Conservation (phyloP, 495 filamentous ascomycete genomes). For the Trypethelium eluteriae region DNA sequence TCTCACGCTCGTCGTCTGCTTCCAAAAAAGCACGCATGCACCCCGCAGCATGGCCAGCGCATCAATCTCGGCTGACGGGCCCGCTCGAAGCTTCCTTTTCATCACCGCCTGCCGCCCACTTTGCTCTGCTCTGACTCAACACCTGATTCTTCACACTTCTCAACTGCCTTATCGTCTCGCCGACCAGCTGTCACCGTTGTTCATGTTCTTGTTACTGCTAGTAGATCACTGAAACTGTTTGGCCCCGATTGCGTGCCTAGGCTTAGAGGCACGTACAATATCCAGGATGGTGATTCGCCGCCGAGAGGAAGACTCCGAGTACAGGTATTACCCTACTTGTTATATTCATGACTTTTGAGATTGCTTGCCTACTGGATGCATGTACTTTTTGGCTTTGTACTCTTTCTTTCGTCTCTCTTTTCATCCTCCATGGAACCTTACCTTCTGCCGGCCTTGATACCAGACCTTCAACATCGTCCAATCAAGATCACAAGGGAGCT, state of each 20-base stretch:
- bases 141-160: neutral
- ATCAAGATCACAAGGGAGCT: neutral
- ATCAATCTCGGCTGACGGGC: neutral
- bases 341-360: constrained; percentile 5
- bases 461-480: neutral
- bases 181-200: neutral
- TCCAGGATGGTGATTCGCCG: constrained; percentile 10
- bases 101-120: neutral
- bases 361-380: neutral
- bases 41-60: neutral
- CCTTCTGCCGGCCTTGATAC: neutral
- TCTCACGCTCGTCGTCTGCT: neutral
- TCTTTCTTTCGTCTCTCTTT: neutral
- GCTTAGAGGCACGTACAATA: neutral
- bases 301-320: constrained; percentile 5
- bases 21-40: constrained; percentile 3
- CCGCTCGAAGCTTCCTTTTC: neutral
- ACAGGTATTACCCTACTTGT: constrained; percentile 9
- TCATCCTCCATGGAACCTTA: neutral
- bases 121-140: neutral
- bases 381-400: neutral
- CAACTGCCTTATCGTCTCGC: neutral
- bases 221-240: neutral
- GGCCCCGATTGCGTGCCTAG: neutral
- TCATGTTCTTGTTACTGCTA: neutral